Conservation (phyloP, 768 basidiomycete genomes). For the Atractiella rhizophila region DNA sequence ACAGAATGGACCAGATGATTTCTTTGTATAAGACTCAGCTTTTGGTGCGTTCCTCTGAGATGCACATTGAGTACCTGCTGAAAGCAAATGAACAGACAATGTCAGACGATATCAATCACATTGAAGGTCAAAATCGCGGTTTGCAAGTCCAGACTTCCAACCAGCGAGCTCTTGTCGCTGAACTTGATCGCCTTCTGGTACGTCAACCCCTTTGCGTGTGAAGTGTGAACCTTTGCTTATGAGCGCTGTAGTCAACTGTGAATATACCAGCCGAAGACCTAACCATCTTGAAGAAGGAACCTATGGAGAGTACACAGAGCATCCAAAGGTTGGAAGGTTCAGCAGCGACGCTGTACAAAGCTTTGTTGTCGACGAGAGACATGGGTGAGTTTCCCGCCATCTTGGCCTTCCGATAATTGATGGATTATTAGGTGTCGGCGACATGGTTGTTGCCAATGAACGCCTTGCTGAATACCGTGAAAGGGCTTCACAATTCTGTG, state of each 20-base stretch:
- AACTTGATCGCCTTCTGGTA: constrained; percentile 69
- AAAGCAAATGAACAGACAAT: constrained; percentile 56
- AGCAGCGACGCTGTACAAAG: constrained; percentile 76
- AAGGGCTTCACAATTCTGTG: constrained; percentile 77
- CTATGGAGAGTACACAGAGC: constrained; percentile 50
- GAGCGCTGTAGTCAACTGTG: constrained; percentile 37
- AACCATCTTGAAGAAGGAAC: constrained; percentile 58
- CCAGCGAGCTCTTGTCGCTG: constrained; percentile 54
- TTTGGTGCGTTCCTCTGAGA: constrained; percentile 34
- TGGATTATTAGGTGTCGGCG: constrained; percentile 24
- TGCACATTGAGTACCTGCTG: constrained; percentile 21
- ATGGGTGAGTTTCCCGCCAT: constrained; percentile 32
- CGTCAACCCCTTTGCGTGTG: constrained; percentile 10
- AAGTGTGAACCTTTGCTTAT: no score
- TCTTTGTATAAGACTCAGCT: constrained; percentile 90
- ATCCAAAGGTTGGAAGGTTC: constrained; percentile 58
- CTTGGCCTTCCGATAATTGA: background rate
- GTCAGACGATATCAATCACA: constrained; percentile 76
- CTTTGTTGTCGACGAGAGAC: constrained; percentile 65
- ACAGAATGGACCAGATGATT: constrained; percentile 65
- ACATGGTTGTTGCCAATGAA: constrained; percentile 95
- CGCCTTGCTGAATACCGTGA: constrained; percentile 70
- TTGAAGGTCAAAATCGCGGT: constrained; percentile 87
- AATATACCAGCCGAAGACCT: constrained; percentile 63
- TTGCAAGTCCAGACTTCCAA: constrained; percentile 94